phyloP scores from a whole-genome alignment of 331 rosid genomes.

The Rhamnella rubrinervis region DNA sequence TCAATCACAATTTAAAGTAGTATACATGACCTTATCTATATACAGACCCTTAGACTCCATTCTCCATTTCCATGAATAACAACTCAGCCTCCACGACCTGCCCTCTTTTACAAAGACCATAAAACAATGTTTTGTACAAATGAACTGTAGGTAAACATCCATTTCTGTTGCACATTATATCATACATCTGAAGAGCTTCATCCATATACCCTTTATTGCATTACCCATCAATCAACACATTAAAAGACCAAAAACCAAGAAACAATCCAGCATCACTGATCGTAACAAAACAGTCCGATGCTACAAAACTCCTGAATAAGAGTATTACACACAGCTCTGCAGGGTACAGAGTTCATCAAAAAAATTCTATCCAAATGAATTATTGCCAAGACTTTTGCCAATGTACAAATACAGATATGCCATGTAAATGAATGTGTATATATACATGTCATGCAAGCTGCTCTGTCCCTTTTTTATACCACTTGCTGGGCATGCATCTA shows the following conservation, averaged over 20 bases:
- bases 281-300: conserved; percentile 28
- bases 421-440: no score
- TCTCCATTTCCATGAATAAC: conserved; percentile 34
- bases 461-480: no score
- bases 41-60: conserved; percentile 37
- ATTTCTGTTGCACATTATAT: conserved; percentile 22
- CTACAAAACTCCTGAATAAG: conserved; percentile 28
- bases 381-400: no score
- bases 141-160: conserved; percentile 32
- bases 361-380: conserved; percentile 28
- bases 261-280: conserved; percentile 22
- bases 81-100: conserved; percentile 38
- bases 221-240: conserved; percentile 37
- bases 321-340: conserved; percentile 26
- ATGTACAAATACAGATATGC: no score
- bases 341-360: conserved; percentile 23
- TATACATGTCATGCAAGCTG: no score
- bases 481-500: no score
- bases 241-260: conserved; percentile 28
- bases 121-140: conserved; percentile 38
- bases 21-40: conserved; percentile 43
- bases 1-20: no score
- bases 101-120: conserved; percentile 45
- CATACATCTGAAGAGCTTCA: conserved; percentile 43
- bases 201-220: conserved; percentile 35